Percentiles rank a stretch among this genome's conserved stretches.
phyloP scores from a whole-genome alignment of 148 eudicot genomes.

The Rhododendron vialii region DNA sequence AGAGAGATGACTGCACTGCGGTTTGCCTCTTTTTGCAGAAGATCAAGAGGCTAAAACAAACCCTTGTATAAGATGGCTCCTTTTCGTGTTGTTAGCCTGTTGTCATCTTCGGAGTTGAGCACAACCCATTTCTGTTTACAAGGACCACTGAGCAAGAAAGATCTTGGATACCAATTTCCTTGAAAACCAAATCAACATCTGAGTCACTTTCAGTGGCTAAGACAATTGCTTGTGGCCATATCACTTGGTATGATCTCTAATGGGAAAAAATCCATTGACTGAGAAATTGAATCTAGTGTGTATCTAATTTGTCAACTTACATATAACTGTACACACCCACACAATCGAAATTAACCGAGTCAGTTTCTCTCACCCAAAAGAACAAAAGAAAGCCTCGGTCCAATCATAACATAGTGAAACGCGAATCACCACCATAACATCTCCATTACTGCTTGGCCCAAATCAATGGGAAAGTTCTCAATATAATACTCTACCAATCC shows the following conservation, averaged over 20 bases:
- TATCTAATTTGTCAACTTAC: too few species aligned
- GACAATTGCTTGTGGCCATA: not conserved
- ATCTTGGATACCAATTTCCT: conserved; percentile 7
- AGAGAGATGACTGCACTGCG: conserved; percentile 64
- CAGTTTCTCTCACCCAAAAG: not conserved
- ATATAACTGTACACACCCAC: not conserved
- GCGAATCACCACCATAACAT: not conserved
- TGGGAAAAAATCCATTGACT: not conserved
- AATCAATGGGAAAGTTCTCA: not conserved
- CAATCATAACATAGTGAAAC: not conserved
- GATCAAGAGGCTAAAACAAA: conserved; percentile 1
- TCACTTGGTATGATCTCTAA: not conserved
- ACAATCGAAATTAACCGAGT: not conserved
- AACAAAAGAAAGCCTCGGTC: not conserved
- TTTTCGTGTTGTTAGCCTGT: not conserved
- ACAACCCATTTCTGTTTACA: not conserved
- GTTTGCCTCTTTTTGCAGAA: conserved; percentile 61
- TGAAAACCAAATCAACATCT: not conserved
- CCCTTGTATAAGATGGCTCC: not conserved
- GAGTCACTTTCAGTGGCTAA: not conserved
- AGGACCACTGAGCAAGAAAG: not conserved
- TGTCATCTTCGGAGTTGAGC: not conserved
- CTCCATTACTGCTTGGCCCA: not conserved
- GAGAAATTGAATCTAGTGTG: not conserved
- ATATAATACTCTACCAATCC: not conserved